Evolutionary conservation across 2,329 filamentous ascomycete genomes (phyloP), one percentile per base, ranked within the genome.

Genomic region (Diaporthe longicolla): DNA sequence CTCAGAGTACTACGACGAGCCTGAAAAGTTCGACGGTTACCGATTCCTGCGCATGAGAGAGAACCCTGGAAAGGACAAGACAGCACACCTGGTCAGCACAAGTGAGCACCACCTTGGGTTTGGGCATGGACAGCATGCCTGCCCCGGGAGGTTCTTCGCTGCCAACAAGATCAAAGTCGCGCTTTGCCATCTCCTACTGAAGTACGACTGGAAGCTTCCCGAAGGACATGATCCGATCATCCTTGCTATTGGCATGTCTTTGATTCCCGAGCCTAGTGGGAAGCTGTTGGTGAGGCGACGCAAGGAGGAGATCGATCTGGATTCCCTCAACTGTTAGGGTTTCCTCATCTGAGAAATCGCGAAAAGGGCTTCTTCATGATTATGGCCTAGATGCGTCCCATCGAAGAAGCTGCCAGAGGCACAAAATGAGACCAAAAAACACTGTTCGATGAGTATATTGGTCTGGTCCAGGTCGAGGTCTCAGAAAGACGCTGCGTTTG

Each of bases 21-120:
- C 84, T 0, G 40, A 78, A 10, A 81, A 82, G 32, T 87, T 80
- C 75, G 84, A 86, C 24, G 84, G 84, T 0, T 86, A 85, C 70
- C 80, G 85, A 0, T 87, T 84, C 70, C 83, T 83, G 5, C 79
- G 82, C 3, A 72, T 78, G 13, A 61, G 24, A 24, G 37, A 26
- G 2, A 26, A 3, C 4, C 58, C 58, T 11, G 78, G 75, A 5
- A 43, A 68, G 59, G 59, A 73, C 15, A 66, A 68, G 32, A 68
- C 57, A 17, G 35, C 37, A 19, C 59, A 73, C 15, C 71, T 73
- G 13, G 48, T 57, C 8, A 61, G 52, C 19, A 61, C 58, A 21
- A 61, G 58, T 29, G 37, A 61, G 15, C 37, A 43, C 5, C 50
- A 73, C 11, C n/a, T 68, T 8, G 59, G 45, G 5, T 84, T 82